Percentiles rank a stretch among this genome's conserved stretches.
These are phyloP conservation scores for Globisporangium abappressorium DNA, from an alignment of 352 stramenopile species.

Conservation along the genomic window DNA sequence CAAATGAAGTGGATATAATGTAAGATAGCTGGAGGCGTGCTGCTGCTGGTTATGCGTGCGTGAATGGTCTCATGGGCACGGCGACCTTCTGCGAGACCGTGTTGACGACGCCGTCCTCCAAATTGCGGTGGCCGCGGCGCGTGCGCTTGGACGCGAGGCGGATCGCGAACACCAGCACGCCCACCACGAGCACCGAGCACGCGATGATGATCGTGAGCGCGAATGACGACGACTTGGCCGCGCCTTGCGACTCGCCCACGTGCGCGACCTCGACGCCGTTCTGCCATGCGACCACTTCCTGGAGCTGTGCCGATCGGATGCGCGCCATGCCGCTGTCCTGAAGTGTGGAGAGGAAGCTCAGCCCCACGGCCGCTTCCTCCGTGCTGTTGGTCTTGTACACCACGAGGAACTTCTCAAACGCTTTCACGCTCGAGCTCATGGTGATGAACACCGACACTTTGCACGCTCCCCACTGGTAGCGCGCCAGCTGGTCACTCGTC, in stretches of 20 bases:
- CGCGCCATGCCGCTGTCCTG: slow-evolving; percentile 28
- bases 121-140: slow-evolving; percentile 18
- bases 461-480: slow-evolving; percentile 35
- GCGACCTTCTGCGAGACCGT: slow-evolving; percentile 22
- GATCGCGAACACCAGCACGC: slow-evolving; percentile 29
- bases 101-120: slow-evolving; percentile 22
- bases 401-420: slow-evolving; percentile 39
- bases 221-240: slow-evolving; percentile 20
- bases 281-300: slow-evolving; percentile 34
- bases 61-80: slow-evolving; percentile 31
- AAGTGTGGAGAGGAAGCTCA: slow-evolving; percentile 29
- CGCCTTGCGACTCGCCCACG: slow-evolving; percentile 25
- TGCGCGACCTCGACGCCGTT: slow-evolving; percentile 34
- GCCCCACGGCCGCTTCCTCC: slow-evolving; percentile 9
- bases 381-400: slow-evolving; percentile 32
- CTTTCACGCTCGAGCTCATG: slow-evolving; percentile 32
- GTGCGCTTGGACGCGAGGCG: slow-evolving; percentile 28
- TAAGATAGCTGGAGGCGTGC: neutral
- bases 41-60: slow-evolving; percentile 19
- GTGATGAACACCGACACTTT: slow-evolving; percentile 35
- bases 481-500: slow-evolving; percentile 24
- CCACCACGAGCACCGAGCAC: slow-evolving; percentile 30
- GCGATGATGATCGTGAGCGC: slow-evolving; percentile 26
- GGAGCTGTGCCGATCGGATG: slow-evolving; percentile 32
- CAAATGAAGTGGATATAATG: neutral